Evolutionary conservation across 352 stramenopile genomes (phyloP), one percentile per base, ranked within the genome.

Genomic region (Globisporangium acanthophoron): DNA sequence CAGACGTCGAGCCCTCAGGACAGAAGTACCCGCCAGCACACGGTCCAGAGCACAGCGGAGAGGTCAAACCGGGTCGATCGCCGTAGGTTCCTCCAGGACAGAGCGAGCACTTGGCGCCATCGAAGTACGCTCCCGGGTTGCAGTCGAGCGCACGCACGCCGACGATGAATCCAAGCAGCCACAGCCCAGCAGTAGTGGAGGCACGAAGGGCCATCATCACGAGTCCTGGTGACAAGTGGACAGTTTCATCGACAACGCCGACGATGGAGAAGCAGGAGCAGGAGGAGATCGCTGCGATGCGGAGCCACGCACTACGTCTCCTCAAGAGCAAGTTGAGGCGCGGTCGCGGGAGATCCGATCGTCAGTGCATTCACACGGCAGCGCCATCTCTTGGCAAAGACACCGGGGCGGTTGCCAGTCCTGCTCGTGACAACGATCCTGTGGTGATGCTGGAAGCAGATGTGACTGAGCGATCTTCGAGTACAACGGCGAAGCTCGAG

Each of bases 21-120:
- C 78, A 90, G 43, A 87, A 87, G 66, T 77, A 73, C 2, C 80
- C 80, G 8, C 65, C 59, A 0, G 58, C 48, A 35, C 80, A 90
- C 24, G 53, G 39, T 0, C 78, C 80, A 7, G 80, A 88, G 68
- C 80, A 90, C 35, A 54, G 37, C 0, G 61, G 11, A 0, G 66
- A 69, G 3, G 47, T 67, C 15, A 87, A 62, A 18, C 78, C 78
- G 9, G 80, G 59, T 1, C 53, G 57, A 15, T 56, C 62, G 9
- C 80, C 80, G 47, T 75, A 88, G 11, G 62, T 80, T 5, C 78
- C 76, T 15, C 66, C 76, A 39, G 78, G 78, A 60, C 80, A 88
- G 33, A 62, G 59, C 7, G 50, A 58, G 46, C 78, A 90, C 51
- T 65, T 69, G 24, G 24, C 7, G 20, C 73, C 76, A 31, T 73